phyloP scores from a whole-genome alignment of 228 moss, liverwort and hornwort species.

The Sphagnum fallax region DNA sequence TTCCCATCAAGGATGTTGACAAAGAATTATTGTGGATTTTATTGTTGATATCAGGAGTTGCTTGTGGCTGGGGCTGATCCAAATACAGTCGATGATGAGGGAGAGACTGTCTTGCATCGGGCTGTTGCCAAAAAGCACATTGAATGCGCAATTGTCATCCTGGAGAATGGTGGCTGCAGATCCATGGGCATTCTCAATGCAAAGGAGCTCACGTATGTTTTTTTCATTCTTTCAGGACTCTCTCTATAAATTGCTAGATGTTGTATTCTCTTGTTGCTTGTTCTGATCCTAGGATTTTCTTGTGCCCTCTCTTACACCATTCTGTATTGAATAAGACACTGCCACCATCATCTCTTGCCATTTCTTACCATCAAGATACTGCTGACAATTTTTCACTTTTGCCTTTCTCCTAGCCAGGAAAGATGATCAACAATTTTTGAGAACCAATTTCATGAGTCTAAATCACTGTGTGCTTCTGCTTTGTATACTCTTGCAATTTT shows the following conservation, averaged over 20 bases:
- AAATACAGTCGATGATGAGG: slow-evolving; percentile 41
- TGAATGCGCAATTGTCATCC: slow-evolving; percentile 36
- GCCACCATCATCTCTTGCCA: no score
- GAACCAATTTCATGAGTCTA: no score
- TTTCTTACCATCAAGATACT: no score
- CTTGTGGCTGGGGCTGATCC: slow-evolving; percentile 40
- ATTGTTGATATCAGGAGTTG: slow-evolving; percentile 23
- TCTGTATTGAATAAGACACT: no score
- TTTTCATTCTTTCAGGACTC: not conserved
- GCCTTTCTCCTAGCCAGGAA: no score
- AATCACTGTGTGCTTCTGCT: no score
- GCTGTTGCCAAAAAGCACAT: slow-evolving; percentile 35
- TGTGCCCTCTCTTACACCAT: not conserved
- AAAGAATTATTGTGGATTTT: no score
- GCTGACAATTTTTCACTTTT: no score
- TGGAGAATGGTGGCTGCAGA: slow-evolving; percentile 36
- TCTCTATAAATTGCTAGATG: not conserved
- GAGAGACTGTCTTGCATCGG: slow-evolving; percentile 47
- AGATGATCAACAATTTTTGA: no score
- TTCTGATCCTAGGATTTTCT: not conserved
- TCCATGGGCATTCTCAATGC: slow-evolving; percentile 34
- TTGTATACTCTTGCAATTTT: no score
- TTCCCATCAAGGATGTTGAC: no score
- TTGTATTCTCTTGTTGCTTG: not conserved
- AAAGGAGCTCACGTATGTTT: slow-evolving; percentile 37